These are phyloP conservation scores for Malus fusca DNA, from an alignment of 306 rosid genomes.

Conservation along the genomic window DNA sequence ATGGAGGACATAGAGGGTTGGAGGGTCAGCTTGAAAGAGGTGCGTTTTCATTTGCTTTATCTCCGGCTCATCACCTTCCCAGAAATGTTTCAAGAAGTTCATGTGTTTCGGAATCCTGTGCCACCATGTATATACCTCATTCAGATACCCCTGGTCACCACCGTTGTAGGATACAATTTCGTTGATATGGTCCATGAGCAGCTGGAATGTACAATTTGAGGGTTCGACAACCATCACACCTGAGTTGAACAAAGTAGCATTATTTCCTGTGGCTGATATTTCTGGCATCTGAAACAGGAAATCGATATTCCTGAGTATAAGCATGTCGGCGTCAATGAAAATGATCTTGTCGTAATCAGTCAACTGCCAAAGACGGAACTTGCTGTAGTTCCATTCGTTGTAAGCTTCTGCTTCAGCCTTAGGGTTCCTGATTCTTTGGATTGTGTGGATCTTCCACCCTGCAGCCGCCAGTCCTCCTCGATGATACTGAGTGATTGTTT, in stretches of 20 bases:
- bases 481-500: conserved; percentile 64
- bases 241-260: conserved; percentile 75
- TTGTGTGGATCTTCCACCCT: conserved; percentile 80
- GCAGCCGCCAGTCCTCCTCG: conserved; percentile 72
- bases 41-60: conserved; percentile 55
- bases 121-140: conserved; percentile 90
- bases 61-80: conserved; percentile 80
- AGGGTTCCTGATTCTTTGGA: conserved; percentile 81
- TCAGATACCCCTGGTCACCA: conserved; percentile 85
- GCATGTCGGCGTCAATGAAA: conserved; percentile 80
- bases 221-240: conserved; percentile 88
- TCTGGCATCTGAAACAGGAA: conserved; percentile 79
- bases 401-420: conserved; percentile 79
- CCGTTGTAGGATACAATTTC: conserved; percentile 82
- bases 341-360: conserved; percentile 84
- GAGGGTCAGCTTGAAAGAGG: conserved; percentile 71
- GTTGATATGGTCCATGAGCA: conserved; percentile 75
- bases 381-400: conserved; percentile 95
- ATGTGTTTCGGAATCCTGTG: conserved; percentile 78
- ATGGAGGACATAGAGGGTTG: conserved; percentile 72
- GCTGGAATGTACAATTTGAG: conserved; percentile 70
- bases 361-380: conserved; percentile 86
- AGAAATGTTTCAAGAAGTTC: conserved; percentile 88
- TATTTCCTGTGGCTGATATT: conserved; percentile 79
- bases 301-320: conserved; percentile 72